These are phyloP conservation scores for Buxus sempervirens DNA, from an alignment of 164 flowering plant genomes.

Conservation along the genomic window DNA sequence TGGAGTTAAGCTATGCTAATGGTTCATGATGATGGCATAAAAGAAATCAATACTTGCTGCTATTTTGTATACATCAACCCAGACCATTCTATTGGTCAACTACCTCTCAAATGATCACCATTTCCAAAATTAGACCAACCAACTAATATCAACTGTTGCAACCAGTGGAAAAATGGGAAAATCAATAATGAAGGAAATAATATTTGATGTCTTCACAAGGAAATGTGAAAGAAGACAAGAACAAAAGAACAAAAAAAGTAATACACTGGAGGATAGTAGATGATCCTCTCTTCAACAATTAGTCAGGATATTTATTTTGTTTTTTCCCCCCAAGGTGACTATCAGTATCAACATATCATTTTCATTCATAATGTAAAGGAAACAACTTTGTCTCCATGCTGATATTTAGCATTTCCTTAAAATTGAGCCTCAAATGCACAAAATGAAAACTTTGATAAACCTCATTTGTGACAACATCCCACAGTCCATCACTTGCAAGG, in stretches of 20 bases:
- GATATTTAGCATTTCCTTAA: neutral
- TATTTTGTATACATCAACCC: neutral
- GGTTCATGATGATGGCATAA: neutral
- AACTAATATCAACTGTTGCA: neutral
- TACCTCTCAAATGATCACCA: neutral
- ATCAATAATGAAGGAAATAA: neutral
- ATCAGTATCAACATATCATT: too few relatives aligned
- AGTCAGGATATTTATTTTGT: too few relatives aligned
- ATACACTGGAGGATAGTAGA: neutral
- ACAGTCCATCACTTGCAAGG: constrained; percentile 93
- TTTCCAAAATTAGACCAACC: neutral
- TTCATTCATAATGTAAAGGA: neutral
- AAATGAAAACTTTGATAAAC: constrained; percentile 24
- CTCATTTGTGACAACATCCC: constrained; percentile 97
- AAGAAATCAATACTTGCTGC: neutral
- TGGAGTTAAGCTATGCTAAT: neutral
- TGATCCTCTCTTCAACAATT: neutral
- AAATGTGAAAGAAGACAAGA: neutral
- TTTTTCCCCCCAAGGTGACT: too few relatives aligned
- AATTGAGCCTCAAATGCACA: neutral
- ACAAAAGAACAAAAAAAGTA: neutral
- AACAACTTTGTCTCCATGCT: neutral
- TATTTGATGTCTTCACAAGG: too few relatives aligned
- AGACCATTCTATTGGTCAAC: neutral
- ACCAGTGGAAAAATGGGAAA: neutral